Evolutionary conservation across 352 stramenopile species (phyloP), one percentile per base, ranked within the genome.

Genomic region (Discostella stelligera): DNA sequence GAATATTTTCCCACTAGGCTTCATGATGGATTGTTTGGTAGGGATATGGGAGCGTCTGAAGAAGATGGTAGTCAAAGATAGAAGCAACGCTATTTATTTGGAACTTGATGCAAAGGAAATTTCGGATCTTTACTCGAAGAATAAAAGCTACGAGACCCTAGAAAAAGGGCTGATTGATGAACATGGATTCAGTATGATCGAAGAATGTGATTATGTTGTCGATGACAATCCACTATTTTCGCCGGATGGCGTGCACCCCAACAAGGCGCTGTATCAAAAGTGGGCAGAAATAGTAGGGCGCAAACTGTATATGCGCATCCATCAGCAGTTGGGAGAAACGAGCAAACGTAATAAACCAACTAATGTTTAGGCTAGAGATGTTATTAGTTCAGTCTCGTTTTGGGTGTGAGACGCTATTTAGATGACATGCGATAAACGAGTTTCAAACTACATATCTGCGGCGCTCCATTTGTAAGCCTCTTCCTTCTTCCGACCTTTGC

Each of bases 381-480:
- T 1, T 14, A 14, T 44, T 13, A 14, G 37, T 44, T 14, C 7
- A 44, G 7, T 44, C 37, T 44, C 2, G 7, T 14, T 44, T 10
- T 44, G 37, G 0, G 37, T 44, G 7, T 8, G 7, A 14, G 37
- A 44, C 37, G 37, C 13, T 8, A 8, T 14, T 44, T 10, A 65
- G 25, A 14, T 16, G 7, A 44, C 37, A 8, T 14, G 7, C 2
- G 37, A 14, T 44, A 1, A 8, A 14, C 37, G 11, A 44, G 3
- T 44, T 10, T 8, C 7, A 14, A 5, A 63, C 61, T 91, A 94
- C 85, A 94, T 92, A 65, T 92, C 89, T n/a, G 78, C 72, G 32
- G 77, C 79, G 49, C 74, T 86, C 80, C 80, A 93, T 10, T 82
- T 84, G 74, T 94, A 93, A 1, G 80, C 75, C 23, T 91, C 58